Evolutionary conservation across 2,329 filamentous ascomycete genomes (phyloP).

Genomic region (Cytospora leucostoma): DNA sequence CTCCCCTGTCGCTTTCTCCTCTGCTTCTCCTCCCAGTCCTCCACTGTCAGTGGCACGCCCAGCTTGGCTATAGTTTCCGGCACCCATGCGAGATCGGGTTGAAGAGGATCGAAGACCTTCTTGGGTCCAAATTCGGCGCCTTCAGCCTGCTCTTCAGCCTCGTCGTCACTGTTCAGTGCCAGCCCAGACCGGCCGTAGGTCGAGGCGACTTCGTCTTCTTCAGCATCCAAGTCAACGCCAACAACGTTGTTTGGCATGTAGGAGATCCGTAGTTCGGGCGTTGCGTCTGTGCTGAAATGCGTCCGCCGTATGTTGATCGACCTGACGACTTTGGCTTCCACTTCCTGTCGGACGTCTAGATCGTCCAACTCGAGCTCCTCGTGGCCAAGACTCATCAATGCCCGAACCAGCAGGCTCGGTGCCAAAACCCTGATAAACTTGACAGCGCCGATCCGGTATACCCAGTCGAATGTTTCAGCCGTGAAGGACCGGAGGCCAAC

Average conservation of each 20-base stretch:
- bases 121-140: conserved; percentile 34
- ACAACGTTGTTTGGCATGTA: conserved; percentile 78
- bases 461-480: conserved; percentile 84
- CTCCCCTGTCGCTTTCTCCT: conserved; percentile 35
- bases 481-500: conserved; percentile 71
- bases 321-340: conserved; percentile 56
- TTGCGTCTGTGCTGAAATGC: conserved; percentile 74
- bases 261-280: conserved; percentile 75
- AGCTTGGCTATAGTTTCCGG: conserved; percentile 63
- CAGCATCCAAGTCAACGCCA: conserved; percentile 71
- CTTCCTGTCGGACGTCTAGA: conserved; percentile 43
- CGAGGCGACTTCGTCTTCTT: conserved; percentile 58
- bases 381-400: conserved; percentile 44
- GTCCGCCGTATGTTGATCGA: conserved; percentile 67
- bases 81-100: conserved; percentile 69
- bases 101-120: conserved; percentile 64
- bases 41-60: conserved; percentile 65
- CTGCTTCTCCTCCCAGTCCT: conserved; percentile 60
- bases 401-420: conserved; percentile 70
- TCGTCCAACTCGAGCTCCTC: conserved; percentile 31
- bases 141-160: conserved; percentile 47
- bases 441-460: conserved; percentile 71
- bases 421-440: conserved; percentile 83
- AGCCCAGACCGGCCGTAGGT: conserved; percentile 53
- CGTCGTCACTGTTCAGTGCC: conserved; percentile 67